A percentile compares a stretch with the other conserved stretches of the same genome.
Evolutionary conservation across 2,329 filamentous ascomycete genomes (phyloP).

Genomic region (Helicocarpus griseus): DNA sequence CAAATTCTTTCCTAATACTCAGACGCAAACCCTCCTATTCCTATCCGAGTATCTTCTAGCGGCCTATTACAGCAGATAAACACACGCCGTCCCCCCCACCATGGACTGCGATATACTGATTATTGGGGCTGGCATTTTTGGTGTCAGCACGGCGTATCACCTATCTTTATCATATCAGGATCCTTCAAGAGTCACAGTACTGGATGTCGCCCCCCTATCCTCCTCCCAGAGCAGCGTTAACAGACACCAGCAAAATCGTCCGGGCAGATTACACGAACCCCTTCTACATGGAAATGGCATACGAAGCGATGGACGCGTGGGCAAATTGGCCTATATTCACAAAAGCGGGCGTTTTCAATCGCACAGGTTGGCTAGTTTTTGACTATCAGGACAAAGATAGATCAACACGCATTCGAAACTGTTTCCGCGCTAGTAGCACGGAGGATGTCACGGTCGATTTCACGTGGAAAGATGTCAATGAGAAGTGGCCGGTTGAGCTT

Average conservation of each 20-base stretch:
- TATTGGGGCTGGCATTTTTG: slow-evolving; percentile 43
- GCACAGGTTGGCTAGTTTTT: slow-evolving; percentile 51
- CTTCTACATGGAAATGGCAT: slow-evolving; percentile 53
- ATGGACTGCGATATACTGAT: slow-evolving; percentile 28
- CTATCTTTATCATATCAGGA: slow-evolving; percentile 35
- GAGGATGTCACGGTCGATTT: slow-evolving; percentile 34
- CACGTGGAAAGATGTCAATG: slow-evolving; percentile 30
- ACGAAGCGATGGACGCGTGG: slow-evolving; percentile 58
- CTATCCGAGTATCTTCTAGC: neutral
- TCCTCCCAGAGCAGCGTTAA: slow-evolving; percentile 52
- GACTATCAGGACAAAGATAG: slow-evolving; percentile 40
- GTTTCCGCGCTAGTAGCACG: slow-evolving; percentile 42
- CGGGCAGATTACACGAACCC: slow-evolving; percentile 59
- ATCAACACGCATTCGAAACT: slow-evolving; percentile 43
- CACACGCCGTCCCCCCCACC: neutral
- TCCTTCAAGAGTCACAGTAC: slow-evolving; percentile 43
- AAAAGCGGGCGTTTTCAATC: slow-evolving; percentile 44
- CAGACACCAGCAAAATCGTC: slow-evolving; percentile 65
- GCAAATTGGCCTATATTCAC: slow-evolving; percentile 47
- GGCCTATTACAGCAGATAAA: neutral
- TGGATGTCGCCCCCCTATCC: slow-evolving; percentile 47
- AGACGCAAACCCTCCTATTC: neutral
- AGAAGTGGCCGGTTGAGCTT: slow-evolving; percentile 34
- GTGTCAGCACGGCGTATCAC: slow-evolving; percentile 43
- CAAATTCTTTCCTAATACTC: no score